Base-by-base conservation (phyloP, 1,284 basidiomycete species). In the Ustilago nuda region DNA sequence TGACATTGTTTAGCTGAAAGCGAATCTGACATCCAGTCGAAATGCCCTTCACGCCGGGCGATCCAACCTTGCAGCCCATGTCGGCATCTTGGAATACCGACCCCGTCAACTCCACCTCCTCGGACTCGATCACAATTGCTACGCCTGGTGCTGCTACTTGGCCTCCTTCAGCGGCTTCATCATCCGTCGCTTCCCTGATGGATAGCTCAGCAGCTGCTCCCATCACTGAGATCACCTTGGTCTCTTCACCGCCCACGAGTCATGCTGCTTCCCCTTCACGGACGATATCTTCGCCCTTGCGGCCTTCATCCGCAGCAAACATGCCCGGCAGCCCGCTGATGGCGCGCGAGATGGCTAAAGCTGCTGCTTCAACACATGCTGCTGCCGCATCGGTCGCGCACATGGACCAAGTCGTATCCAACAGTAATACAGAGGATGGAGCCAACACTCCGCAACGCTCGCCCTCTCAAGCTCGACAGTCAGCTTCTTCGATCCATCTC, bases 211-310 rank as follows among this genome's bases (percentile, higher is more conserved):
- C 61, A 8, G 54, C 61, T 1, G 54, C 43, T 23, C 61, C 57
- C 30, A 53, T 65, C 62, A 58, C 62, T 36, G 57, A 68, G 61
- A 73, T 68, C 58, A 61, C 68, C 36, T 32, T 67, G 37, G 55
- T 65, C 36, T 68, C 66, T 7, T 68, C 71, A 8, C 71, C 71
- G 17, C 71, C 65, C 1, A 73, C 65, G 2, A 68, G 58, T 32
- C 71, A 73, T 45, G 65, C 52, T 35, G 46, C 59, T 39, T 72
- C 69, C 2, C 62, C 62, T 4, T 57, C 61, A 41, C 57, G 58
- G 1, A 45, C 39, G 2, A 53, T 46, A 6, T 59, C 64, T 6
- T 66, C 70, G 9, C 71, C 71, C 8, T 19, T 68, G 32, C 36
- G 62, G 11, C 66, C 71, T 1, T 68, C 71, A 12, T 4, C 36